Evolutionary conservation across 495 filamentous ascomycete species (phyloP), one percentile per base, ranked within the genome.

Genomic region (Lepraria neglecta): DNA sequence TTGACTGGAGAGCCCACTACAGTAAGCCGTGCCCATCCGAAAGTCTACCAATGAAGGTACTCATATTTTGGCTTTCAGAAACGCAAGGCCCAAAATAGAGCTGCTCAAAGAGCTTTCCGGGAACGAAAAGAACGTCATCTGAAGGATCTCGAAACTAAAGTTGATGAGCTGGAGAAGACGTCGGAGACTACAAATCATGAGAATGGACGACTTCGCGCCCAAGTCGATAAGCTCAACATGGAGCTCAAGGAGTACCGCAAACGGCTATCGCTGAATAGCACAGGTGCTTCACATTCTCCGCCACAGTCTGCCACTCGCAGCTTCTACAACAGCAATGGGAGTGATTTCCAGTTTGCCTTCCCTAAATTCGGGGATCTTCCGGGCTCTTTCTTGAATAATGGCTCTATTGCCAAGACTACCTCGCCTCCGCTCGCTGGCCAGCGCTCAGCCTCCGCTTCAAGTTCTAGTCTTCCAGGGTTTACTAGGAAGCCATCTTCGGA

Each of bases 61-160:
- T 86, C 73, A 88, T 73, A 42, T 31, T 11, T 53, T n/a, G 3
- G 7, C 28, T 60, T 62, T 42, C 67, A 97, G 92, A 99, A 99
- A 78, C 89, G 94, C 65, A 99, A 99, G 76, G 94, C 95, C 12
- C 94, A 99, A 70, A 99, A 99, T 67, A 87, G 94, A 61, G 94
- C 95, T 1, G 94, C 94, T 31, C 94, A 99, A 75, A 83, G 94
- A 46, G 94, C 94, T 7, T 99, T 99, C 82, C 83, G 94, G 28
- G 94, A 99, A 71, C 89, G 94, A 52, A 99, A 99, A 76, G 94
- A 99, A 75, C 95, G 90, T 74, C 94, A 99, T 68, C 70, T 99
- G 47, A 95, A 92, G 71, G 95, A 99, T 68, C 78, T 99, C 30
- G 94, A 99, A 73, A 89, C 85, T 53, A 97, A 97, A 72, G 94